Evolutionary conservation across 2,329 filamentous ascomycete genomes (phyloP).

Genomic region (Colletotrichum ledebouriae): DNA sequence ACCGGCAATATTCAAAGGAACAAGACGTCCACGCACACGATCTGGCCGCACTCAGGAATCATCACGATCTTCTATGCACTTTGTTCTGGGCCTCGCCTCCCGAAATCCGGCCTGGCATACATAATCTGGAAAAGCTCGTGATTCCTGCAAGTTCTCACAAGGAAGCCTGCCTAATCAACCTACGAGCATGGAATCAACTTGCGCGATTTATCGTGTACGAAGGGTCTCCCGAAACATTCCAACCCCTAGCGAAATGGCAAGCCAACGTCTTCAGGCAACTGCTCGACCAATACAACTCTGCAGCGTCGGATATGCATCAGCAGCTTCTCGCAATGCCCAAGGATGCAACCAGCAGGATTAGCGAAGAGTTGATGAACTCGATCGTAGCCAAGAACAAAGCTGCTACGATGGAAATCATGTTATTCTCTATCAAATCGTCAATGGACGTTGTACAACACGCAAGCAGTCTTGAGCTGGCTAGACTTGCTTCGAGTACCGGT

Average conservation of each 20-base stretch:
- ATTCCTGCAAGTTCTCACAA: conserved; percentile 72
- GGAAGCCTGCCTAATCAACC: conserved; percentile 74
- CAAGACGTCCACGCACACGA: conserved; percentile 71
- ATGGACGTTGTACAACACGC: conserved; percentile 65
- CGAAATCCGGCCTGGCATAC: conserved; percentile 65
- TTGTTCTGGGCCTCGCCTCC: conserved; percentile 74
- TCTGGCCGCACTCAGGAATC: conserved; percentile 74
- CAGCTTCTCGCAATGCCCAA: conserved; percentile 65
- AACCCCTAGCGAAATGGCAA: conserved; percentile 63
- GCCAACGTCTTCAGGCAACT: conserved; percentile 69
- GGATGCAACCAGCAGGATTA: conserved; percentile 58
- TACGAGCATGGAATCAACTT: conserved; percentile 74
- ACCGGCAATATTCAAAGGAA: conserved; percentile 74
- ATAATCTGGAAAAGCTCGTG: conserved; percentile 71
- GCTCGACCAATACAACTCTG: conserved; percentile 69
- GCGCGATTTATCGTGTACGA: conserved; percentile 66
- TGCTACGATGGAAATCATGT: conserved; percentile 66
- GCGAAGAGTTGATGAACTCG: conserved; percentile 60
- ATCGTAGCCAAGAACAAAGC: conserved; percentile 67
- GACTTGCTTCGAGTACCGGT: conserved; percentile 63
- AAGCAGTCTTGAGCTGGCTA: conserved; percentile 59
- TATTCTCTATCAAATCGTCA: conserved; percentile 62
- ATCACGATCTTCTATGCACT: conserved; percentile 76
- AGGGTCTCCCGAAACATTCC: conserved; percentile 63
- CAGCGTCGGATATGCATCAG: conserved; percentile 67